Evolutionary conservation across 106 monocot species (phyloP).

Genomic region (Dioscorea dumetorum): DNA sequence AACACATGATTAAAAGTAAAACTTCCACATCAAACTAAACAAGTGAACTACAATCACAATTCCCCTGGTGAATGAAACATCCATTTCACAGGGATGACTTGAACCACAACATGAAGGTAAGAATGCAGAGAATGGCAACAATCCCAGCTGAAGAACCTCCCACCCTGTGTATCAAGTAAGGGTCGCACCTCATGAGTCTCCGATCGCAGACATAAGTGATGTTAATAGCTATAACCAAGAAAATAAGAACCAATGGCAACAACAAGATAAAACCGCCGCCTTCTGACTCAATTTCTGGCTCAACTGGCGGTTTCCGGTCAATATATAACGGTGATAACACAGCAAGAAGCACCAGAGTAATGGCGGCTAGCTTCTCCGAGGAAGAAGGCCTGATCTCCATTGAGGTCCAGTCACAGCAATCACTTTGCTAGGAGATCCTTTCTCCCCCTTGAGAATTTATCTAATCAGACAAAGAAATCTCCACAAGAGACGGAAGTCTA

Average conservation of each 20-base stretch:
- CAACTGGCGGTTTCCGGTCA: conserved; percentile 23
- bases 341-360: conserved; percentile 43
- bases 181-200: conserved; percentile 61
- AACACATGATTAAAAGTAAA: too few relatives aligned
- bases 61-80: neutral
- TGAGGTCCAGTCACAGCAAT: neutral
- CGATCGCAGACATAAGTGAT: conserved; percentile 45
- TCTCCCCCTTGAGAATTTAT: neutral
- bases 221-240: conserved; percentile 42
- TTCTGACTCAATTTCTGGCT: conserved; percentile 16
- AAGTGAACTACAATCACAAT: too few relatives aligned
- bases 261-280: conserved; percentile 5
- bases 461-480: too few relatives aligned
- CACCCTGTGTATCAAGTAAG: conserved; percentile 85
- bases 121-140: conserved; percentile 38
- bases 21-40: too few relatives aligned
- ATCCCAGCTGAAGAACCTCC: conserved; percentile 82
- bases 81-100: conserved; percentile 35
- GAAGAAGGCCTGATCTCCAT: conserved; percentile 26
- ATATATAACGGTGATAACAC: conserved; percentile 77
- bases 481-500: too few relatives aligned
- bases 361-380: conserved; percentile 50
- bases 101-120: conserved; percentile 61
- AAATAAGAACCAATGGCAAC: conserved; percentile 40
- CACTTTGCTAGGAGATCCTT: neutral